Percentiles rank a stretch among this genome's conserved stretches.
Conservation (phyloP, 2,329 filamentous ascomycete species). For the Pseudonectria foliicola region DNA sequence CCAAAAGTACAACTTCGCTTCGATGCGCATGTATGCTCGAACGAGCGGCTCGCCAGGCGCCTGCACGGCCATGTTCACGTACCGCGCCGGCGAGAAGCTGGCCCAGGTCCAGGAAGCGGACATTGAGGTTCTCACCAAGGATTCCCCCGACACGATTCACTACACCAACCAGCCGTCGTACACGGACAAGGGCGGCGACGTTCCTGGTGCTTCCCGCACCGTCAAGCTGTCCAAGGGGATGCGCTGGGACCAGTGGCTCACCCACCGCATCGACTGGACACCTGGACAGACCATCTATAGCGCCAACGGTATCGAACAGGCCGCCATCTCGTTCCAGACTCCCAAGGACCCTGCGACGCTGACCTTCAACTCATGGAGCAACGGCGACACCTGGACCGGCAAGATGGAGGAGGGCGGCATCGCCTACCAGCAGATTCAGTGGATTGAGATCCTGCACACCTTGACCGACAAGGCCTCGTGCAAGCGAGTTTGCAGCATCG, state of each 20-base stretch:
- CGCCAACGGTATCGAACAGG: slow-evolving; percentile 40
- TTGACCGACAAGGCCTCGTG: slow-evolving; percentile 19
- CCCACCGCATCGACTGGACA: slow-evolving; percentile 53
- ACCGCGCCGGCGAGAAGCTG: slow-evolving; percentile 28
- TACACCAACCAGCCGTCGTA: slow-evolving; percentile 55
- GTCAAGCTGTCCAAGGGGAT: slow-evolving; percentile 34
- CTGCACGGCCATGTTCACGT: slow-evolving; percentile 46
- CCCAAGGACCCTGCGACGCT: slow-evolving; percentile 43
- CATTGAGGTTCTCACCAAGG: slow-evolving; percentile 42
- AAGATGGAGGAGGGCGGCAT: slow-evolving; percentile 41
- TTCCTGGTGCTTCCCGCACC: slow-evolving; percentile 37
- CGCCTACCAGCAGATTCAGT: slow-evolving; percentile 51
- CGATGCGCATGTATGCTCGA: slow-evolving; percentile 40
- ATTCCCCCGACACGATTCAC: slow-evolving; percentile 34
- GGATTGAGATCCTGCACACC: slow-evolving; percentile 52
- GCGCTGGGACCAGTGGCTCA: slow-evolving; percentile 46
- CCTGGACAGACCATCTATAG: slow-evolving; percentile 46
- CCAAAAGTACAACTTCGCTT: slow-evolving; percentile 19
- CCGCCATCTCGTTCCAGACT: slow-evolving; percentile 45
- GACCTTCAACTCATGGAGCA: slow-evolving; percentile 52
- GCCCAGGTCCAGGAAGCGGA: slow-evolving; percentile 41
- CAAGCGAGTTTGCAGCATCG: slow-evolving; percentile 16
- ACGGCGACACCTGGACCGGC: slow-evolving; percentile 50
- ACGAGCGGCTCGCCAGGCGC: slow-evolving; percentile 39
- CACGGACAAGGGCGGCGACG: slow-evolving; percentile 34